phyloP scores from a whole-genome alignment of 2,329 filamentous ascomycete genomes.

The Aspergillus ustus region DNA sequence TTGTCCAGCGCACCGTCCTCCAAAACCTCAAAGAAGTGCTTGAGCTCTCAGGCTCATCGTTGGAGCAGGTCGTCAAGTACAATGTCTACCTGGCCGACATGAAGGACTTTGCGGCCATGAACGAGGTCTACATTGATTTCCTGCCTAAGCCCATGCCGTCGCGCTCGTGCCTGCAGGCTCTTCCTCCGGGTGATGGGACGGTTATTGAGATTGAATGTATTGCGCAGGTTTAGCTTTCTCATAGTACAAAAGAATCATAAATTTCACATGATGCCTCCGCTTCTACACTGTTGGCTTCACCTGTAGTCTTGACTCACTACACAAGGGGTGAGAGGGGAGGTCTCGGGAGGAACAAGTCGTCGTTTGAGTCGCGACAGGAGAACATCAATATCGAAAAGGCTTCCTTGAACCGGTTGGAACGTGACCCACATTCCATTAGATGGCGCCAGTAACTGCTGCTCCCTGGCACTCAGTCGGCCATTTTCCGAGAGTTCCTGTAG shows the following conservation, averaged over 20 bases:
- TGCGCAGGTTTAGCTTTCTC: slow-evolving; percentile 36
- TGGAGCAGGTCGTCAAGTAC: slow-evolving; percentile 67
- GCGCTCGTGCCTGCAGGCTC: slow-evolving; percentile 47
- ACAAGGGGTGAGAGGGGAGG: too few species aligned
- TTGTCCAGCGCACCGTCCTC: slow-evolving; percentile 33
- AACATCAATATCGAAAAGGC: too few species aligned
- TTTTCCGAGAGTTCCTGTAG: too few species aligned
- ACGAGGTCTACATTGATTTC: slow-evolving; percentile 52
- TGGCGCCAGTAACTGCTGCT: too few species aligned
- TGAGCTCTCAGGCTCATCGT: slow-evolving; percentile 60
- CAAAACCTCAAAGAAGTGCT: slow-evolving; percentile 64
- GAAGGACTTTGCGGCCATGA: slow-evolving; percentile 73
- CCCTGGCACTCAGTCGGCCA: too few species aligned
- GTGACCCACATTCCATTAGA: too few species aligned
- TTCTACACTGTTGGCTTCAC: too few species aligned
- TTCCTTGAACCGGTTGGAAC: too few species aligned
- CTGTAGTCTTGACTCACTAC: too few species aligned
- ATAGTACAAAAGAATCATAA: not conserved
- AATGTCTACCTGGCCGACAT: slow-evolving; percentile 69
- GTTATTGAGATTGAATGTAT: slow-evolving; percentile 54
- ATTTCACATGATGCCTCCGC: too few species aligned
- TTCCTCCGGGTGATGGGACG: slow-evolving; percentile 45
- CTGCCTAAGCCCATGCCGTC: slow-evolving; percentile 50
- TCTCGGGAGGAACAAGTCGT: too few species aligned
- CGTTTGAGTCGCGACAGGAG: too few species aligned